These are phyloP conservation scores for Pseudogymnoascus pannorum DNA, from an alignment of 2,329 filamentous ascomycete genomes.

Conservation along the genomic window DNA sequence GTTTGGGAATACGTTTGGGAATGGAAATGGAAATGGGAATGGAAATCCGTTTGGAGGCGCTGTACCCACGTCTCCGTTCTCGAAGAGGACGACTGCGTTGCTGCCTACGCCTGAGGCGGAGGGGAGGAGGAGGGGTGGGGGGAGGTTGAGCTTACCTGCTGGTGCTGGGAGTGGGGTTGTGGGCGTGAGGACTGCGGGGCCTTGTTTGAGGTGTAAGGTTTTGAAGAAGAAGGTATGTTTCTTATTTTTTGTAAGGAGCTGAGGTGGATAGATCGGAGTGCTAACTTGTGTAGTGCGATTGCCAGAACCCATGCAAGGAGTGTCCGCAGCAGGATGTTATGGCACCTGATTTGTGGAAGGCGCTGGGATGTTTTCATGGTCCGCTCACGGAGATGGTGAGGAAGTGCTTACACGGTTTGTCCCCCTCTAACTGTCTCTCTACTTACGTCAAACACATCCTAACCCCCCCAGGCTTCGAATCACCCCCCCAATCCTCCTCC, in stretches of 20 bases:
- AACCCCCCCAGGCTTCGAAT: not conserved
- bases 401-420: not conserved
- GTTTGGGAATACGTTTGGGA: no score
- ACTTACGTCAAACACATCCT: not conserved
- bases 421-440: not conserved
- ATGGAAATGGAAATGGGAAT: not conserved
- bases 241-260: not conserved
- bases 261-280: not conserved
- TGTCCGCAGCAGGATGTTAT: conserved; percentile 1
- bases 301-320: not conserved
- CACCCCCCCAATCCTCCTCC: not conserved
- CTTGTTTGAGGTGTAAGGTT: conserved; percentile 4
- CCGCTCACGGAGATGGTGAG: not conserved
- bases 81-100: not conserved
- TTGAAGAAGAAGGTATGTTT: conserved; percentile 2
- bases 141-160: not conserved
- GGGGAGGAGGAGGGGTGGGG: not conserved
- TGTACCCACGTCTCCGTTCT: not conserved
- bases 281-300: not conserved
- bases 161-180: not conserved
- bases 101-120: not conserved
- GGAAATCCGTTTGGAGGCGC: not conserved
- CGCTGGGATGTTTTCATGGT: not conserved
- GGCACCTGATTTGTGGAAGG: not conserved
- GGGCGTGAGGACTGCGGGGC: not conserved